phyloP scores from a whole-genome alignment of 2,329 filamentous ascomycete genomes.

The Botrytis cinerea region DNA sequence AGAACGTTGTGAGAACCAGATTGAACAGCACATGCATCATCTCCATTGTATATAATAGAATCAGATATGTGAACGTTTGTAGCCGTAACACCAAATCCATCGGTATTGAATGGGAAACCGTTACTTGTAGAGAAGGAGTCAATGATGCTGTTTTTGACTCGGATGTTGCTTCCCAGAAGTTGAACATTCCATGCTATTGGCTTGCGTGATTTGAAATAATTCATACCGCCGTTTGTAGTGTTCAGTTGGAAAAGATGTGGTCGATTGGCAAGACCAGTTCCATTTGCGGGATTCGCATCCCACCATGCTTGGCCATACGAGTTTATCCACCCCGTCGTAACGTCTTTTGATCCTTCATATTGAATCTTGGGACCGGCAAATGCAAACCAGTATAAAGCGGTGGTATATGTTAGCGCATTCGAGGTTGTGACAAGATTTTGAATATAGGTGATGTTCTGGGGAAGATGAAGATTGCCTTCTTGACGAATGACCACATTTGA shows the following conservation, averaged over 20 bases:
- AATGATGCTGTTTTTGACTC: conserved; percentile 45
- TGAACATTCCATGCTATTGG: conserved; percentile 49
- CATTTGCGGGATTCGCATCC: conserved; percentile 46
- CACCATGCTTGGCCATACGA: conserved; percentile 50
- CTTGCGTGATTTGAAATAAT: conserved; percentile 47
- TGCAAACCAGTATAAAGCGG: conserved; percentile 44
- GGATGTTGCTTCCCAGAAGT: conserved; percentile 46
- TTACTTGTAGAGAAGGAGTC: conserved; percentile 30
- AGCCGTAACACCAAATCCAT: conserved; percentile 43
- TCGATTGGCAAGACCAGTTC: conserved; percentile 44
- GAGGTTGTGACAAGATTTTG: conserved; percentile 43
- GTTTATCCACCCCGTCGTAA: conserved; percentile 48
- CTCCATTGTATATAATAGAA: conserved; percentile 46
- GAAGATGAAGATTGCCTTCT: conserved; percentile 48
- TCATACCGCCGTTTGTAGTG: conserved; percentile 43
- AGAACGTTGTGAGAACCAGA: conserved; percentile 44
- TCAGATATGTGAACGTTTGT: conserved; percentile 40
- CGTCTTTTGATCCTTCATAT: conserved; percentile 43
- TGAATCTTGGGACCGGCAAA: conserved; percentile 42
- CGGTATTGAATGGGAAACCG: conserved; percentile 34
- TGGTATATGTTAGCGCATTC: conserved; percentile 38
- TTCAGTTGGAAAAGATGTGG: conserved; percentile 47
- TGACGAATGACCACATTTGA: conserved; percentile 48
- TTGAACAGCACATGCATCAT: conserved; percentile 48
- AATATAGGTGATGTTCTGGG: conserved; percentile 45